Conservation (phyloP, 345 rosid species). For the Salix brachista region DNA sequence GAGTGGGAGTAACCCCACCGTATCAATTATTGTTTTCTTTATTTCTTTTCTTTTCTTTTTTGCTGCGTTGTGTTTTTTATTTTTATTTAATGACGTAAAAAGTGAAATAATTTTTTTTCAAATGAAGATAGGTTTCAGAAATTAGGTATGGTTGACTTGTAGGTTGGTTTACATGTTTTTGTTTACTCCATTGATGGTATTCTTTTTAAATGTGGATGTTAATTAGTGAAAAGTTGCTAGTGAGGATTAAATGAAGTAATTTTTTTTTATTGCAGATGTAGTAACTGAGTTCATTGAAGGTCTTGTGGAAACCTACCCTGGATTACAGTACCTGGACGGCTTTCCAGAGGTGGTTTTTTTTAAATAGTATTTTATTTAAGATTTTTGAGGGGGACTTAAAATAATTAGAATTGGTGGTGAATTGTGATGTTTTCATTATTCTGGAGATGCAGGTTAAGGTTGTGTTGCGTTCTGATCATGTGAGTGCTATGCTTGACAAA, state of each 20-base stretch:
- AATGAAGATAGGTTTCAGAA: not conserved
- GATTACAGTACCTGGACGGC: conserved; percentile 84
- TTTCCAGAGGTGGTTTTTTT: conserved; percentile 68
- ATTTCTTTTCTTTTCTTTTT: not conserved
- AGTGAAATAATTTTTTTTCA: not conserved
- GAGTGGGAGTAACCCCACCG: no score
- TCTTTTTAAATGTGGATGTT: not conserved
- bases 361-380: not conserved
- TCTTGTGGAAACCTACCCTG: conserved; percentile 83
- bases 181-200: not conserved
- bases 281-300: conserved; percentile 97
- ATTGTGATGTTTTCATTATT: not conserved
- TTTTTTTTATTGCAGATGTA: conserved; percentile 50
- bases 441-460: conserved; percentile 64
- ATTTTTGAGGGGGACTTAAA: not conserved
- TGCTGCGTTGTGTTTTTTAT: not conserved
- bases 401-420: not conserved
- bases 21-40: not conserved
- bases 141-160: not conserved
- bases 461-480: conserved; percentile 85
- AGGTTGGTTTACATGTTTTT: not conserved
- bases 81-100: not conserved
- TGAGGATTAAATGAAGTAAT: not conserved
- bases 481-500: conserved; percentile 58
- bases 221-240: not conserved